These are phyloP conservation scores for Inga laurina DNA, from an alignment of 306 rosid species.

Conservation along the genomic window DNA sequence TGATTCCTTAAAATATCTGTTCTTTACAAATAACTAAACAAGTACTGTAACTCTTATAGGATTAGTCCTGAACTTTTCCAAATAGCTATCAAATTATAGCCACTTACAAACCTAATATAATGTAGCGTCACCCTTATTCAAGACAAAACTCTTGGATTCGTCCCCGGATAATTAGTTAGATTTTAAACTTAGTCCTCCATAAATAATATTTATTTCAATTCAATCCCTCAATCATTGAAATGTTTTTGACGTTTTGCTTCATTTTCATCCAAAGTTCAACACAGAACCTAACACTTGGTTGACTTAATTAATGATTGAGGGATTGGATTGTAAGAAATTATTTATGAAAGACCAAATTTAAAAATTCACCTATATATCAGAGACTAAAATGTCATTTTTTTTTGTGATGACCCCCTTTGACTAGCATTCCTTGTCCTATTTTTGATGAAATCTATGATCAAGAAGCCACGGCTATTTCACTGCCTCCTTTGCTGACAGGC, in stretches of 20 bases:
- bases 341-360: neutral
- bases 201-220: neutral
- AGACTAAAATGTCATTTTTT: neutral
- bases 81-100: too few relatives aligned
- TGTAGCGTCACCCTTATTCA: neutral
- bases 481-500: slow-evolving; percentile 54
- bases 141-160: neutral
- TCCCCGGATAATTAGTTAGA: neutral
- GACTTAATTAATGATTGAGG: neutral
- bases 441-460: neutral
- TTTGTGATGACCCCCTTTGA: neutral
- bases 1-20: neutral
- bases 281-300: neutral
- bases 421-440: neutral
- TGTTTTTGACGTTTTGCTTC: neutral
- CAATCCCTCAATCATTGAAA: neutral
- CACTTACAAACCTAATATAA: neutral
- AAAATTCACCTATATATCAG: neutral
- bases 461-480: slow-evolving; percentile 59
- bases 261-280: neutral
- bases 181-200: neutral
- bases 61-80: neutral
- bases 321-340: neutral
- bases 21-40: neutral
- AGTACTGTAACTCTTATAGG: neutral